Conservation (phyloP, 306 rosid species). For the Canavalia gladiata region DNA sequence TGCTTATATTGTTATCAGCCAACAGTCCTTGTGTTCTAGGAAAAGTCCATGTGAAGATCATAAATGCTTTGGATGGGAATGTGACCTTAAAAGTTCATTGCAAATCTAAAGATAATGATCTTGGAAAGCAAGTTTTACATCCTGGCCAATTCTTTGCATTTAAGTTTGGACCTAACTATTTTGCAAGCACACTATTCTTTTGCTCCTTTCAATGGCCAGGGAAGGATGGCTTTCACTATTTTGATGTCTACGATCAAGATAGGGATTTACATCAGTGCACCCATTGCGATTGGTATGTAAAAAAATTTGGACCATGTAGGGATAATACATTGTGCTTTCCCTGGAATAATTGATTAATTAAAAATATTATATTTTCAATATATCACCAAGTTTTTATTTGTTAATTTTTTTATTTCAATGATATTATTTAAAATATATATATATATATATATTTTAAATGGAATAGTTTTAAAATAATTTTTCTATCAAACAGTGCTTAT, state of each 20-base stretch:
- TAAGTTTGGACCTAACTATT: background rate
- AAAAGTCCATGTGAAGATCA: background rate
- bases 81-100: background rate
- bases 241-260: background rate
- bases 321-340: background rate
- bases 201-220: conserved; percentile 2
- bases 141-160: background rate
- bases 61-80: background rate
- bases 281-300: background rate
- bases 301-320: background rate
- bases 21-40: background rate
- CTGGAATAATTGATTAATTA: background rate
- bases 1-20: background rate
- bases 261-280: background rate
- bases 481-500: too few species aligned
- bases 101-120: conserved; percentile 12
- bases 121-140: background rate
- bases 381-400: too few species aligned
- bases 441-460: too few species aligned
- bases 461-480: too few species aligned
- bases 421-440: too few species aligned
- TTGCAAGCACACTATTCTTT: background rate
- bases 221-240: background rate
- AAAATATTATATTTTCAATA: too few species aligned
- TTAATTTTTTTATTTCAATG: too few species aligned